Base-by-base conservation (phyloP, 768 basidiomycete species). In the Tricholoma furcatifolium region DNA sequence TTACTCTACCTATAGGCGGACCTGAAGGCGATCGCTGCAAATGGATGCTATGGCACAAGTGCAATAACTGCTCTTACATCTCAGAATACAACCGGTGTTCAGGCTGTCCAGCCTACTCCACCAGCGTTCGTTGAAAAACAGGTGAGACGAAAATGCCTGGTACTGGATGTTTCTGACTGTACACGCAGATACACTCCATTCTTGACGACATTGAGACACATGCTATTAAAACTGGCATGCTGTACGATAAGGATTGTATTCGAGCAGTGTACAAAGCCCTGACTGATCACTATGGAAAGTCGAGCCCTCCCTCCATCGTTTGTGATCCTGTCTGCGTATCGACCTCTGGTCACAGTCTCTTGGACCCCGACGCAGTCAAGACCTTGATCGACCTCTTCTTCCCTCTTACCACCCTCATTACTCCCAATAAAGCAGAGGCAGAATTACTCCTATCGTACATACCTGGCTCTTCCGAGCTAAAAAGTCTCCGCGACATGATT, bases 321-420 rank as follows among this genome's bases (percentile, higher is more conserved):
- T 83, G 91, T 55, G 94, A 98, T 64, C 93, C 94, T 0, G 93
- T 98, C 9, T 93, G 86, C 62, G 89, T 96, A 1, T 92, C 91
- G 3, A 96, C 94, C 0, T 92, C 91, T 0, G 93, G 93, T 2
- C 90, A 94, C 62, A 81, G 77, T 6, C 76, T 98, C 1, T 75
- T 97, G 8, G 75, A 85, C 5, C 69, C 78, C 14, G 78, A 82
- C 10, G 92, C 94, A 0, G 62, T 94, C 50, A 65, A 76, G 7
- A 73, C 77, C 2, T 60, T 97, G 55, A 74, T 82, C 6, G 51
- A 69, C 0, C 76, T 84, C n/a, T 68, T 96, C 1, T 79, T 95
- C 44, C 91, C 92, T 0, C 69, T 89, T 15, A 74, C 88, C 0
- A 72, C 77, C 0, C 65, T 94, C 38, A 75, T 98, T 46, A 96